Conservation (phyloP, 2,329 filamentous ascomycete genomes). For the Massarina eburnea region DNA sequence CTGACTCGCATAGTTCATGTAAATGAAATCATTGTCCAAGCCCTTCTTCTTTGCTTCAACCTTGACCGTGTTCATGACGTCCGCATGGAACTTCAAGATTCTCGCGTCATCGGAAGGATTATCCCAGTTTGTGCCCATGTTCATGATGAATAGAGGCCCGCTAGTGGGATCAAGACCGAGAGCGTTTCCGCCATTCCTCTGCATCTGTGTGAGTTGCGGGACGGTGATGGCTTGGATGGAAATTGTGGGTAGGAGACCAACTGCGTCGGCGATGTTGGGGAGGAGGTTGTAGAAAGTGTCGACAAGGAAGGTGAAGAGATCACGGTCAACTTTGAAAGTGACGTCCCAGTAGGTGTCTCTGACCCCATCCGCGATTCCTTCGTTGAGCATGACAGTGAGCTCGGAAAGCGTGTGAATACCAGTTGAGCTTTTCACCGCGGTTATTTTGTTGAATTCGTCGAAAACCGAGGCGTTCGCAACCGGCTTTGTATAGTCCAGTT, state of each 20-base stretch:
- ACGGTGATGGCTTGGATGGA: slow-evolving; percentile 33
- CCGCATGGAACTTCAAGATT: slow-evolving; percentile 19
- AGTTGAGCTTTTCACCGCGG: slow-evolving; percentile 18
- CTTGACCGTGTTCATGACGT: slow-evolving; percentile 13
- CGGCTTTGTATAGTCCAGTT: slow-evolving; percentile 30
- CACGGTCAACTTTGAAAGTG: slow-evolving; percentile 26
- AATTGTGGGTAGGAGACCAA: slow-evolving; percentile 17
- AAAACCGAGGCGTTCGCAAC: slow-evolving; percentile 26
- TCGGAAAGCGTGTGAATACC: slow-evolving; percentile 20
- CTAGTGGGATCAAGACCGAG: slow-evolving; percentile 25
- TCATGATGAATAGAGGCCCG: slow-evolving; percentile 22
- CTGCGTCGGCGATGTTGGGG: slow-evolving; percentile 15
- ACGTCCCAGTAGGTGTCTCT: slow-evolving; percentile 33
- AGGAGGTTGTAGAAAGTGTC: slow-evolving; percentile 29
- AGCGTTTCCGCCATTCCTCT: slow-evolving; percentile 29
- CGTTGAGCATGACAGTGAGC: slow-evolving; percentile 23
- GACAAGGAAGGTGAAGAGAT: slow-evolving; percentile 18
- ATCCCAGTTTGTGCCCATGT: slow-evolving; percentile 22
- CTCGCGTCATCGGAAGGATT: slow-evolving; percentile 23
- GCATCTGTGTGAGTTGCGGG: slow-evolving; percentile 21
- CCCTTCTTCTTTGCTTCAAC: slow-evolving; percentile 7
- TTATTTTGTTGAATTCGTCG: slow-evolving; percentile 27
- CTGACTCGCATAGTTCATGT: slow-evolving; percentile 53
- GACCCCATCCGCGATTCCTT: slow-evolving; percentile 16
- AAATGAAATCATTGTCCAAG: slow-evolving; percentile 38